These are phyloP conservation scores for Pythium diclinum DNA, from an alignment of 352 stramenopile species.

Conservation along the genomic window DNA sequence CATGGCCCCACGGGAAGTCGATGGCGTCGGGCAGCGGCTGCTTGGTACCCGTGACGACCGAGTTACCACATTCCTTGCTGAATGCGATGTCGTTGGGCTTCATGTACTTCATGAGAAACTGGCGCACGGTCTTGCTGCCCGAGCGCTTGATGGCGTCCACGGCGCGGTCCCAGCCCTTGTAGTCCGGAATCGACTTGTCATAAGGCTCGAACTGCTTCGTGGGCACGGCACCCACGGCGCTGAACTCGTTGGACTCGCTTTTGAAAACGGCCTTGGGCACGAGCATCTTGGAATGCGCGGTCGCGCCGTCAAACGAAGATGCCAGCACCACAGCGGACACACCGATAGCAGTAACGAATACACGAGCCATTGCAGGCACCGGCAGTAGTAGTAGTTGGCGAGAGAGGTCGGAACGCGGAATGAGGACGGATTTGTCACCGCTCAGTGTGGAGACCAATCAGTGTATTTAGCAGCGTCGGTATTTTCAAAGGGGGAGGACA, in stretches of 20 bases:
- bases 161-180: constrained; percentile 9
- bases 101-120: constrained; percentile 22
- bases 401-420: background rate
- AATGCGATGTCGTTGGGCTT: constrained; percentile 9
- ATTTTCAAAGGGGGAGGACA: background rate
- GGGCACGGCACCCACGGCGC: constrained; percentile 8
- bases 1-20: constrained; percentile 13
- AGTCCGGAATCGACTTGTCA: constrained; percentile 8
- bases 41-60: constrained; percentile 13
- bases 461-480: background rate
- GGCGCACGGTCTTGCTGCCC: constrained; percentile 18
- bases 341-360: constrained; percentile 5
- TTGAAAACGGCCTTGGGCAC: constrained; percentile 15
- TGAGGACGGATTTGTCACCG: background rate
- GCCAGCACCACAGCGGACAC: background rate
- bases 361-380: background rate
- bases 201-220: constrained; percentile 14
- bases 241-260: constrained; percentile 15
- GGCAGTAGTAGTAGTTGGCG: background rate
- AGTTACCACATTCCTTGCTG: constrained; percentile 14
- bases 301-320: background rate
- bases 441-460: background rate
- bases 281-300: constrained; percentile 18
- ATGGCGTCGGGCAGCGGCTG: constrained; percentile 17
- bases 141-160: constrained; percentile 12